Conservation (phyloP, 2,329 filamentous ascomycete species). For the Esteya vermicola region DNA sequence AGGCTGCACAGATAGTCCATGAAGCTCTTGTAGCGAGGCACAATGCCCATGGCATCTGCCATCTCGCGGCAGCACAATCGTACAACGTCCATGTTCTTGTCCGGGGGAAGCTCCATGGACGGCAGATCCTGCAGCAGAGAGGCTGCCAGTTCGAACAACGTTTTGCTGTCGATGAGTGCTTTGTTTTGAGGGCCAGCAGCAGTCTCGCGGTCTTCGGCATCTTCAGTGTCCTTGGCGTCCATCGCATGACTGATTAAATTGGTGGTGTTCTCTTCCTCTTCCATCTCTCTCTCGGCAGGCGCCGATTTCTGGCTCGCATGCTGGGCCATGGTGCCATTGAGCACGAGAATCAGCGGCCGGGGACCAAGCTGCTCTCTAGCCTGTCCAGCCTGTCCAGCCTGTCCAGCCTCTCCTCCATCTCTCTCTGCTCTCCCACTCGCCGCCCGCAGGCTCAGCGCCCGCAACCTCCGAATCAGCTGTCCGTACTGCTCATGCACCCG, state of each 20-base stretch:
- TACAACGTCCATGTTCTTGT: not conserved
- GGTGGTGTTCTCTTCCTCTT: no score
- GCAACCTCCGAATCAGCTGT: slow-evolving; percentile 9
- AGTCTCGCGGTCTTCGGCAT: not conserved
- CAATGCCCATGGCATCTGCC: slow-evolving; percentile 4
- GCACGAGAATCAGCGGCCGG: slow-evolving; percentile 6
- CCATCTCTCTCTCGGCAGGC: no score
- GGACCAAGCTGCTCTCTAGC: no score
- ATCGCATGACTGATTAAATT: no score
- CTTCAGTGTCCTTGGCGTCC: no score
- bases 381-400: not conserved
- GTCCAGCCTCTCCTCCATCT: no score
- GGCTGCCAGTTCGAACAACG: not conserved
- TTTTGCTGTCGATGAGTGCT: not conserved
- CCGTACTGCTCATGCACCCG: slow-evolving; percentile 9
- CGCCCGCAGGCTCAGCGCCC: not conserved
- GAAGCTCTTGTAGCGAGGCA: slow-evolving; percentile 7
- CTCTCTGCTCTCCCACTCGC: no score
- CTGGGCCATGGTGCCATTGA: slow-evolving; percentile 6
- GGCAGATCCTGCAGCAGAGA: not conserved
- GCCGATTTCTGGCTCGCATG: not conserved
- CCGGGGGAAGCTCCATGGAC: not conserved
- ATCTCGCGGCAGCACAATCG: slow-evolving; percentile 5
- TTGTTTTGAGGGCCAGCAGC: not conserved
- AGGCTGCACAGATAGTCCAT: slow-evolving; percentile 9